Base-by-base conservation (phyloP, 768 basidiomycete species). In the Amanita phalloides region DNA sequence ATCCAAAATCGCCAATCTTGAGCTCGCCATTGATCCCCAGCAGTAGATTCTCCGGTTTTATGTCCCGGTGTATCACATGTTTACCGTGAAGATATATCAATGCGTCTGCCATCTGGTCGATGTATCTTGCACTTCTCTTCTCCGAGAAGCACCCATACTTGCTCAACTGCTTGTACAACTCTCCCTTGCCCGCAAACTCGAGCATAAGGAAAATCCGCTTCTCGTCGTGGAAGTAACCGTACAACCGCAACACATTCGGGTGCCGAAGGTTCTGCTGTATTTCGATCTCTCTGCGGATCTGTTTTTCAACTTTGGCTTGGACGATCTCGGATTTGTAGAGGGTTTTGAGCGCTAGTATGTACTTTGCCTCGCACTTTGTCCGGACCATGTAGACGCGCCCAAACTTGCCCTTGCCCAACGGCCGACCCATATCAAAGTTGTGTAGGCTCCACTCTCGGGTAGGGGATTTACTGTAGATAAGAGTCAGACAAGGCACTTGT, bases 341-440 rank as follows among this genome's bases (percentile, higher is more conserved):
- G 56, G 90, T 93, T 69, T 98, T 98, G 68, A 98, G 82, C 21
- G 95, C 95, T 60, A 98, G 81, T 63, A 97, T 95, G 72, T 89
- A 98, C 54, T 84, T 80, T 1, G 93, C 91, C 54, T 84, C 78
- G 54, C 72, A 66, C 66, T 94, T 95, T 17, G 95, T 97, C 47
- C 94, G 82, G 42, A 95, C 92, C 85, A 98, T 94, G 73, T 99
- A 98, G 23, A 99, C 96, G 2, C 92, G 87, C 1, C 96, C 96
- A 59, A 98, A 99, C 71, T 98, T 98, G 43, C 96, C 96, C 65
- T 98, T 97, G n/a, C 96, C 96, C 1, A 99, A 76, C 3, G 93
- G 92, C 9, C 92, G 81, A 14, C 96, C 95, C 61, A 98, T 95
- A 56, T 96, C 91, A 59, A 99, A 96, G 49, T 83, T 77, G 53